phyloP scores from a whole-genome alignment of 805 yeast genomes.

The Blastobotrys parvus region DNA sequence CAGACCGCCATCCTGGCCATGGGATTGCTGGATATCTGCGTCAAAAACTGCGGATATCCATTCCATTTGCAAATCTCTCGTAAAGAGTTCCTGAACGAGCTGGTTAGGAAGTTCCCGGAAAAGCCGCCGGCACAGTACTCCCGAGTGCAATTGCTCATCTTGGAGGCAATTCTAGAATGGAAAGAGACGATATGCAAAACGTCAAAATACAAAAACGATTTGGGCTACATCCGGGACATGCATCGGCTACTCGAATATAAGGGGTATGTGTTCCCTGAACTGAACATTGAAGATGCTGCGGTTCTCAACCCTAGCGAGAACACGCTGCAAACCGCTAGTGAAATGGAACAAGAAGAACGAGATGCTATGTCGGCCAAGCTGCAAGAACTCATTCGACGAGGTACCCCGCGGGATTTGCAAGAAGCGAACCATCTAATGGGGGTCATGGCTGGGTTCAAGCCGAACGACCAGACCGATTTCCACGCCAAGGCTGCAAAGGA shows the following conservation, averaged over 20 bases:
- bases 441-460: slow-evolving; percentile 95
- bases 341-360: slow-evolving; percentile 85
- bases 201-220: slow-evolving; percentile 81
- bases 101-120: slow-evolving; percentile 90
- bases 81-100: slow-evolving; percentile 87
- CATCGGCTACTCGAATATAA: slow-evolving; percentile 80
- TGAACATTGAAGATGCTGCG: slow-evolving; percentile 83
- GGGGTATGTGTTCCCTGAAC: slow-evolving; percentile 90
- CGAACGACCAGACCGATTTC: slow-evolving; percentile 66
- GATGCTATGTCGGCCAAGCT: slow-evolving; percentile 89
- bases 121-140: slow-evolving; percentile 83
- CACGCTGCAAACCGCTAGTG: slow-evolving; percentile 77
- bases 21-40: slow-evolving; percentile 70
- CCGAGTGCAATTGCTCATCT: slow-evolving; percentile 71
- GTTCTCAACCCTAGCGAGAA: slow-evolving; percentile 80
- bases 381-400: slow-evolving; percentile 91
- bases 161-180: slow-evolving; percentile 96
- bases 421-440: slow-evolving; percentile 97
- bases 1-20: slow-evolving; percentile 80
- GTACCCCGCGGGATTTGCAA: slow-evolving; percentile 87
- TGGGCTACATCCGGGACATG: slow-evolving; percentile 92
- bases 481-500: slow-evolving; percentile 77
- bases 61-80: slow-evolving; percentile 91
- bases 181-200: slow-evolving; percentile 88
- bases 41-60: slow-evolving; percentile 97